phyloP scores from a whole-genome alignment of 2,329 filamentous ascomycete genomes.

The Paracoccidioides lutzii region DNA sequence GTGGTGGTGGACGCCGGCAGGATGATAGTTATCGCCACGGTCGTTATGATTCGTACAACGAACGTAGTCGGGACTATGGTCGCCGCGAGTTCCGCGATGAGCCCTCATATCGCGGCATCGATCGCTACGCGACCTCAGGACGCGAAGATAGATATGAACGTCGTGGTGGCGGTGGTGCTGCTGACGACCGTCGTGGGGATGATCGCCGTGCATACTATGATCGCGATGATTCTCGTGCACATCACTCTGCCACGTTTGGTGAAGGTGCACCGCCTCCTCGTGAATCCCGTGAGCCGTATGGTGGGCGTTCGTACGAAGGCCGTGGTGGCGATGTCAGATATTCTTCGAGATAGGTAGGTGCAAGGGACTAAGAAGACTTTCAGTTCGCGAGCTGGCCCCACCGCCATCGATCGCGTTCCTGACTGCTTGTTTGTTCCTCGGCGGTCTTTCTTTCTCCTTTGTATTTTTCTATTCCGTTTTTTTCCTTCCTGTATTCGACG shows the following conservation, averaged over 20 bases:
- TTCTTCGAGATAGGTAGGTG: slow-evolving; percentile 28
- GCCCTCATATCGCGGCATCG: slow-evolving; percentile 35
- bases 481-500: slow-evolving; percentile 20
- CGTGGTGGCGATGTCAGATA: slow-evolving; percentile 29
- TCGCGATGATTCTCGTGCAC: slow-evolving; percentile 36
- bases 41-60: slow-evolving; percentile 38
- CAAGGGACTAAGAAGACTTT: slow-evolving; percentile 10
- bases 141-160: slow-evolving; percentile 24
- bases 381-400: slow-evolving; percentile 3
- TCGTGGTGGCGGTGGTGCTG: slow-evolving; percentile 39
- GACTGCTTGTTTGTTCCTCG: background rate
- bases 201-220: slow-evolving; percentile 41
- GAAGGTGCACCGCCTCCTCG: slow-evolving; percentile 26
- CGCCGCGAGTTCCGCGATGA: slow-evolving; percentile 17
- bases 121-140: slow-evolving; percentile 40
- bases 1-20: slow-evolving; percentile 29
- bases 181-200: slow-evolving; percentile 33
- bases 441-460: slow-evolving; percentile 7
- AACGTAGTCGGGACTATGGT: slow-evolving; percentile 30
- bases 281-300: slow-evolving; percentile 24
- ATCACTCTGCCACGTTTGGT: slow-evolving; percentile 31
- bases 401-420: background rate
- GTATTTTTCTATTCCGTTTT: slow-evolving; percentile 12
- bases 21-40: slow-evolving; percentile 32
- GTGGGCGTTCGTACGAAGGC: slow-evolving; percentile 27